phyloP scores from a whole-genome alignment of 2,329 filamentous ascomycete genomes.

The Fusarium falciforme region DNA sequence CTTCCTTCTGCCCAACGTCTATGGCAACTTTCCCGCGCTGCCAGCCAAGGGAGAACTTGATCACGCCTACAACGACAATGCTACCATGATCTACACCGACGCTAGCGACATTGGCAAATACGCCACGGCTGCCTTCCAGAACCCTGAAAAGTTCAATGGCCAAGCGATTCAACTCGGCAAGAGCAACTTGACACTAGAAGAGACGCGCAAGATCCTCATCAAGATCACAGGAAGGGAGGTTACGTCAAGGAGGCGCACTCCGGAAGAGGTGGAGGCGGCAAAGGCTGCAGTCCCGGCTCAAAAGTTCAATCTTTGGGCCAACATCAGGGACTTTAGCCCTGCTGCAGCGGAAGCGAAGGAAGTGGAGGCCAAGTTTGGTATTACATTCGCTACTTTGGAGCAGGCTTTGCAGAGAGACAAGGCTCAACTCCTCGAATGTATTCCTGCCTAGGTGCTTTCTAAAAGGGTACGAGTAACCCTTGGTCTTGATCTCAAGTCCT shows the following conservation, averaged over 20 bases:
- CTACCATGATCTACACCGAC: conserved; percentile 45
- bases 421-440: conserved; percentile 10
- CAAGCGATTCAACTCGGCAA: conserved; percentile 47
- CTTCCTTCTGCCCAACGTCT: conserved; percentile 37
- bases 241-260: conserved; percentile 21
- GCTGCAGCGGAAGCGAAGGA: not conserved
- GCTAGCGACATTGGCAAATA: conserved; percentile 48
- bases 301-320: conserved; percentile 25
- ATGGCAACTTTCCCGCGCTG: conserved; percentile 46
- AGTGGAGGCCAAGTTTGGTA: conserved; percentile 11
- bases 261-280: conserved; percentile 9
- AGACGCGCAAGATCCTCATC: conserved; percentile 43
- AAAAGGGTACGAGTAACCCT: not conserved
- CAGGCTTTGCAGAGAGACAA: conserved; percentile 21
- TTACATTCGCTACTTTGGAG: conserved; percentile 22
- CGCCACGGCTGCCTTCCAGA: conserved; percentile 46
- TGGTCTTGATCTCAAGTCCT: not conserved
- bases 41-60: conserved; percentile 44
- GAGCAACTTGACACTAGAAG: conserved; percentile 46
- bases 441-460: not conserved
- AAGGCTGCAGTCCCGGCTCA: not conserved
- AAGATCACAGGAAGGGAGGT: conserved; percentile 48
- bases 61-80: conserved; percentile 35
- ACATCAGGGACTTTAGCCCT: conserved; percentile 8
- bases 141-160: conserved; percentile 45